Percentiles rank a stretch among this genome's conserved stretches.
These are phyloP conservation scores for barrel medic (Medicago truncatula) DNA, from an alignment of 306 rosid genomes.

Conservation along the genomic window MtrunA17r5.0-ANR NC_053045.1:58929001-58929500, in stretches of 20 bases:
- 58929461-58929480: constrained; percentile 30
- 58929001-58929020: no score
- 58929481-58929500: constrained; percentile 52
- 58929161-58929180: no score
- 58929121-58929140: no score
- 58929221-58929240: no score
- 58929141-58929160: no score
- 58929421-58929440: constrained; percentile 29
- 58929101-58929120: no score
- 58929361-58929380: constrained; percentile 43
- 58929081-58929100: no score
- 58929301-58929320: constrained; percentile 35
- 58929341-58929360: constrained; percentile 29
- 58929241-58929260: no score
- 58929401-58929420: constrained; percentile 14
- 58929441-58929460: constrained; percentile 27
- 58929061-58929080: no score
- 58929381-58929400: constrained; percentile 38
- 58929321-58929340: constrained; percentile 13
- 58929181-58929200: neutral
- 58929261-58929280: no score
- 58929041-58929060: no score
- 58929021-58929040: no score
- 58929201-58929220: neutral
- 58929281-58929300: neutral